Evolutionary conservation across 2,329 filamentous ascomycete species (phyloP), one percentile per base, ranked within the genome.

Genomic region (Arthrocladium fulminans): DNA sequence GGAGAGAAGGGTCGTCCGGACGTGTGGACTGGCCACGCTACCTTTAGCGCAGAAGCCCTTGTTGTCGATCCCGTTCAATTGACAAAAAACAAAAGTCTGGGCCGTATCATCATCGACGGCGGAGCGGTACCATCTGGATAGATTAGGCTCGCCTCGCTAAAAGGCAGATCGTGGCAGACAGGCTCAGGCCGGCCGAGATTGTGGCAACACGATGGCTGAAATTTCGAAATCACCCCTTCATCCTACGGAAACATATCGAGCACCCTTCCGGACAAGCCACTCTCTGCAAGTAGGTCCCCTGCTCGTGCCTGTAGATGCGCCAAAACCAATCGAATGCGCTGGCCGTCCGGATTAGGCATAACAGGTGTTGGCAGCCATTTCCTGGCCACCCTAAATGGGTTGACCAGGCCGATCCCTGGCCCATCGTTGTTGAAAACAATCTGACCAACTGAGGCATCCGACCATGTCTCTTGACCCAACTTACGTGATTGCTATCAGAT

Each of bases 341-440:
- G 13, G 13, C 41, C 5, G 10, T 17, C 41, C 20, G 2, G 25
- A 44, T 32, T 44, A 44, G 41, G 41, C 17, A 44, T 23, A 19
- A 5, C 20, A 19, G 15, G 20, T 13, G 6, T 9, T 25, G 44
- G 44, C 39, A 13, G 23, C 19, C 23, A 44, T 27, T 30, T 25
- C 23, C n/a, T 44, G 41, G 19, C 41, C 41, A 13, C 24, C 24
- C 41, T 34, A 44, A 44, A 8, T 30, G 20, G 41, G 27, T 27
- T 34, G 19, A 10, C 25, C 13, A 32, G 27, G 7, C 30, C 12
- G 13, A 12, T 44, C 24, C 10, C n/a, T 10, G 24, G 20, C 9
- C 15, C 12, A 13, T 3, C 13, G 23, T 32, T 44, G 41, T 30
- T 44, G n/a, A 17, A 37, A 17, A 37, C 32, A 37, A 15, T 13